Percentiles rank a stretch among this genome's conserved stretches.
These are phyloP conservation scores for Suillus sp. DNA, from an alignment of 768 basidiomycete species.

Conservation along the genomic window DNA sequence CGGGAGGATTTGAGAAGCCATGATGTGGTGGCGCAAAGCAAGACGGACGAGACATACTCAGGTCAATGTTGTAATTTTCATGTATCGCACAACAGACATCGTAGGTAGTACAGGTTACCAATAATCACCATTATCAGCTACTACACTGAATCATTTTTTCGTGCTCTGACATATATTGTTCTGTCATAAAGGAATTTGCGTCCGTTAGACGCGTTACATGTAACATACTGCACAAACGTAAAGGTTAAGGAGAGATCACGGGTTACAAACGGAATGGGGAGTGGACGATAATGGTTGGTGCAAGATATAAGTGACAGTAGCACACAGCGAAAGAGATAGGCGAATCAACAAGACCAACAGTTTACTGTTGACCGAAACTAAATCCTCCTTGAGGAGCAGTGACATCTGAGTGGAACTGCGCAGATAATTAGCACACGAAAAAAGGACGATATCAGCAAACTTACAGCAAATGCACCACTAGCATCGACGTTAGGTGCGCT, in stretches of 20 bases:
- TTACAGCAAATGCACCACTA: constrained; percentile 72
- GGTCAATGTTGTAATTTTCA: background rate
- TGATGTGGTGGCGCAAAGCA: constrained; percentile 32
- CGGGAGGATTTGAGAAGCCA: constrained; percentile 95
- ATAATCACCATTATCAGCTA: constrained; percentile 21
- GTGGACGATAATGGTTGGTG: background rate
- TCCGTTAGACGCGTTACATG: constrained; percentile 38
- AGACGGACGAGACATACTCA: constrained; percentile 4
- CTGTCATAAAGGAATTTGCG: constrained; percentile 26
- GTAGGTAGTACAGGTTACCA: constrained; percentile 5
- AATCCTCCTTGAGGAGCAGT: constrained; percentile 94
- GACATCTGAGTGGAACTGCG: constrained; percentile 82
- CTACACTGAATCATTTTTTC: constrained; percentile 24
- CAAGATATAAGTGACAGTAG: constrained; percentile 8
- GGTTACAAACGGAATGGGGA: constrained; percentile 17
- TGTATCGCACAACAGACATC: constrained; percentile 13
- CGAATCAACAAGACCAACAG: constrained; percentile 7
- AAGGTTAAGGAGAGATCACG: constrained; percentile 19
- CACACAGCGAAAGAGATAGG: constrained; percentile 13
- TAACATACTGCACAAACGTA: constrained; percentile 18
- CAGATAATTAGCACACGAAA: constrained; percentile 14
- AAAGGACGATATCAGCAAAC: constrained; percentile 27
- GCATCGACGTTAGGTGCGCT: constrained; percentile 75
- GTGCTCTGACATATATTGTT: constrained; percentile 22
- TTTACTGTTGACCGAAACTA: constrained; percentile 78